Conservation (phyloP, 1,284 basidiomycete genomes). For the Fomitopsis schrenkii region DNA sequence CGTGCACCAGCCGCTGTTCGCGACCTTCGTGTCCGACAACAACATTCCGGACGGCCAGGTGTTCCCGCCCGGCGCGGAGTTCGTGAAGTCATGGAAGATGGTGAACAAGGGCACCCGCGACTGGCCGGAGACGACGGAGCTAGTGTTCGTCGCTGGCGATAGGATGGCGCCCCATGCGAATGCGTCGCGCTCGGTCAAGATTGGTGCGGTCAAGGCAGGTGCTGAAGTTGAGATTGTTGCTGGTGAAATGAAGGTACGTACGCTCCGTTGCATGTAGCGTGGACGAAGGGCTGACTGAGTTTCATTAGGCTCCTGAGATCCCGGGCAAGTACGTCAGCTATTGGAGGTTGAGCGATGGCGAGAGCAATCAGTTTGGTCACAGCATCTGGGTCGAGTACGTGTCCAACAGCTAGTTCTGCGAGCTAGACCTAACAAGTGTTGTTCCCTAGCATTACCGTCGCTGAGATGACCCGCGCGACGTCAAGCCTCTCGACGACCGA, state of each 20-base stretch:
- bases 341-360: constrained; percentile 64
- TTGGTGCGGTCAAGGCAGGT: constrained; percentile 54
- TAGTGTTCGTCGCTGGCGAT: constrained; percentile 68
- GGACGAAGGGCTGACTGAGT: neutral
- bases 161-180: constrained; percentile 34
- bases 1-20: constrained; percentile 32
- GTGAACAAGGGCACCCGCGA: constrained; percentile 55
- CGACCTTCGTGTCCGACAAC: constrained; percentile 60
- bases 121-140: constrained; percentile 66
- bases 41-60: constrained; percentile 74
- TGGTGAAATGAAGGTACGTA: constrained; percentile 63
- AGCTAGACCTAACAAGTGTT: constrained; percentile 7
- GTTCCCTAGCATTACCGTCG: constrained; percentile 55
- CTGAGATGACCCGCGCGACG: constrained; percentile 40
- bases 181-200: constrained; percentile 33
- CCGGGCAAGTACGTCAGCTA: constrained; percentile 72
- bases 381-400: constrained; percentile 74
- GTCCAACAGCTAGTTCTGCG: constrained; percentile 10
- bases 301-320: constrained; percentile 59
- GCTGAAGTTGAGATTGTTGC: constrained; percentile 62
- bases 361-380: constrained; percentile 62
- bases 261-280: neutral
- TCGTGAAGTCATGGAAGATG: constrained; percentile 79
- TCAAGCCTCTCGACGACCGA: constrained; percentile 34
- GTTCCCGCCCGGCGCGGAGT: constrained; percentile 80